A percentile compares a stretch with the other conserved stretches of the same genome.
phyloP scores from a whole-genome alignment of 1,139 yeast genomes.

The Zygoascus sp. region DNA sequence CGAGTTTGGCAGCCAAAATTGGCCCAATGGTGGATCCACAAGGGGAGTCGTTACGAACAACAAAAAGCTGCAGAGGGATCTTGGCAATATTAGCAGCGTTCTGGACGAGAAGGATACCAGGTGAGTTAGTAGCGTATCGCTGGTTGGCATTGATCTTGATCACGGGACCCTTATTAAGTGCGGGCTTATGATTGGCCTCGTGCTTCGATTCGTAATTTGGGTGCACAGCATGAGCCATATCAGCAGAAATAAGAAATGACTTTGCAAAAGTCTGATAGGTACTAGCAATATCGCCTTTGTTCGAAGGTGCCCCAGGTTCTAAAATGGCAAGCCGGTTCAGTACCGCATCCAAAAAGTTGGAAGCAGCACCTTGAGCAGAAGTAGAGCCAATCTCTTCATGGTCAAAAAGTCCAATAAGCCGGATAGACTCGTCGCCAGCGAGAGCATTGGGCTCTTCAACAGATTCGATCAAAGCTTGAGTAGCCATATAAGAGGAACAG shows the following conservation, averaged over 20 bases:
- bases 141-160: slow-evolving; percentile 92
- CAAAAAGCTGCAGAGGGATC: slow-evolving; percentile 60
- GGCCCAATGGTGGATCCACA: slow-evolving; percentile 99
- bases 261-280: slow-evolving; percentile 63
- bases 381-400: slow-evolving; percentile 94
- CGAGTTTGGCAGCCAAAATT: slow-evolving; percentile 79
- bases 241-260: slow-evolving; percentile 87
- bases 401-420: slow-evolving; percentile 76
- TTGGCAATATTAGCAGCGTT: slow-evolving; percentile 60
- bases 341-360: slow-evolving; percentile 79
- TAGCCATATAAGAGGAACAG: slow-evolving; percentile 78
- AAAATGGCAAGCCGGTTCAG: slow-evolving; percentile 59
- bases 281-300: slow-evolving; percentile 32
- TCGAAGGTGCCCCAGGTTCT: slow-evolving; percentile 25
- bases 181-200: slow-evolving; percentile 75
- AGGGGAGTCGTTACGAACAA: slow-evolving; percentile 84
- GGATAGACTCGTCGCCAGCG: slow-evolving; percentile 51
- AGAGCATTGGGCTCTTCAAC: slow-evolving; percentile 36
- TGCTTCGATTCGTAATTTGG: slow-evolving; percentile 80
- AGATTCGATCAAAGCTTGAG: slow-evolving; percentile 64
- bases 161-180: slow-evolving; percentile 84
- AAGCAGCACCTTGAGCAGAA: slow-evolving; percentile 96
- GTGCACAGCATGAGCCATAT: slow-evolving; percentile 95
- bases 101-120: slow-evolving; percentile 77
- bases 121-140: slow-evolving; percentile 88